Conservation (phyloP, 805 yeast genomes). For the Metschnikowia reukaufii region DNA sequence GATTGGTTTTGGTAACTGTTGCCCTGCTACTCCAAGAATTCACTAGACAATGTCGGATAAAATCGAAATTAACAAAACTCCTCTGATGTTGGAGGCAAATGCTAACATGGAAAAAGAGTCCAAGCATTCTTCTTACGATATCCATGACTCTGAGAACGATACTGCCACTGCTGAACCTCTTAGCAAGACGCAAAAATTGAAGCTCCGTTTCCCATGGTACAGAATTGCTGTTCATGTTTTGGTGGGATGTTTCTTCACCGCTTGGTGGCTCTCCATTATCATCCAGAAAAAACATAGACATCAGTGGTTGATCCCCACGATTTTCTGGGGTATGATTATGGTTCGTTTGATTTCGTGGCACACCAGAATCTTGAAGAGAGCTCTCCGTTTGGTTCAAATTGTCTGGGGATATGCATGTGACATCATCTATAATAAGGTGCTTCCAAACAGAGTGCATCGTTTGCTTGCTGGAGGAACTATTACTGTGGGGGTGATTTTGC, state of each 20-base stretch:
- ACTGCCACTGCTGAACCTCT: slow-evolving; percentile 10
- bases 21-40: background rate
- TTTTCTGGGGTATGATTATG: slow-evolving; percentile 51
- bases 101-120: slow-evolving; percentile 5
- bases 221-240: slow-evolving; percentile 19
- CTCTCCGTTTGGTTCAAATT: slow-evolving; percentile 14
- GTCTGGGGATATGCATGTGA: slow-evolving; percentile 32
- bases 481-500: slow-evolving; percentile 47
- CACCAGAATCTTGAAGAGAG: slow-evolving; percentile 29
- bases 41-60: slow-evolving; percentile 4
- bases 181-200: slow-evolving; percentile 10
- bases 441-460: slow-evolving; percentile 44
- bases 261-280: slow-evolving; percentile 52
- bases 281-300: slow-evolving; percentile 50
- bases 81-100: slow-evolving; percentile 7
- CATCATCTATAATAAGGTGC: slow-evolving; percentile 36
- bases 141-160: slow-evolving; percentile 14
- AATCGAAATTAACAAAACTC: slow-evolving; percentile 6
- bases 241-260: slow-evolving; percentile 27
- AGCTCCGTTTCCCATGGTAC: slow-evolving; percentile 17
- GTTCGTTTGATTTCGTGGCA: slow-evolving; percentile 52
- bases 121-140: slow-evolving; percentile 6
- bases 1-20: background rate
- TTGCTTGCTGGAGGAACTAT: slow-evolving; percentile 44
- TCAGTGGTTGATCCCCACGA: slow-evolving; percentile 58